These are phyloP conservation scores for Rhytidiadelphus loreus DNA, from an alignment of 225 moss, liverwort and hornwort genomes.

Conservation along the genomic window DNA sequence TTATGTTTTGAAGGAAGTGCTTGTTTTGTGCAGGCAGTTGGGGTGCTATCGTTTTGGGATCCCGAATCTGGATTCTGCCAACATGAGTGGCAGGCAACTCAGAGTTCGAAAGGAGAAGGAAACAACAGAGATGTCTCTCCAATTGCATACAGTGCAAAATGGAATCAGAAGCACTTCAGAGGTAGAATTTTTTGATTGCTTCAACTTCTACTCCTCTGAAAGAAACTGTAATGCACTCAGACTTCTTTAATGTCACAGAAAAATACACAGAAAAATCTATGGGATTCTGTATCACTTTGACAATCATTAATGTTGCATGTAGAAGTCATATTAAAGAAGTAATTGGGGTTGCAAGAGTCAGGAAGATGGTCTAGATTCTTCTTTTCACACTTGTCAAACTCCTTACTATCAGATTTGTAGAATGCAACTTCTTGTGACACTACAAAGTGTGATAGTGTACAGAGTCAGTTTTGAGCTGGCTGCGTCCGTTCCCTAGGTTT, in stretches of 20 bases:
- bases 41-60: not conserved
- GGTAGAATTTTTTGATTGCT: not conserved
- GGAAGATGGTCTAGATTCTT: not conserved
- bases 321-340: not conserved
- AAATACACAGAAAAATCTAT: not conserved
- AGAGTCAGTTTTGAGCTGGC: not conserved
- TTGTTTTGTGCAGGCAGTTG: conserved; percentile 1
- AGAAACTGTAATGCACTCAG: not conserved
- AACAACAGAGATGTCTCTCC: not conserved
- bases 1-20: not conserved
- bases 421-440: not conserved
- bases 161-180: conserved; percentile 8
- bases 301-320: not conserved
- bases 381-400: not conserved
- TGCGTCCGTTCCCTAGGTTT: not conserved
- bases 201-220: not conserved
- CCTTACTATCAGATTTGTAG: too few species aligned
- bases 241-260: not conserved
- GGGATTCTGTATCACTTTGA: not conserved
- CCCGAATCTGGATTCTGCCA: not conserved
- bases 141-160: not conserved
- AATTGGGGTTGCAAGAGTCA: not conserved
- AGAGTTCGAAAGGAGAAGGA: conserved; percentile 28
- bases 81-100: conserved; percentile 22
- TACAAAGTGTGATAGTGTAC: not conserved